Evolutionary conservation across 805 yeast genomes (phyloP), one percentile per base, ranked within the genome.

Genomic region (Myxozyma neglecta): DNA sequence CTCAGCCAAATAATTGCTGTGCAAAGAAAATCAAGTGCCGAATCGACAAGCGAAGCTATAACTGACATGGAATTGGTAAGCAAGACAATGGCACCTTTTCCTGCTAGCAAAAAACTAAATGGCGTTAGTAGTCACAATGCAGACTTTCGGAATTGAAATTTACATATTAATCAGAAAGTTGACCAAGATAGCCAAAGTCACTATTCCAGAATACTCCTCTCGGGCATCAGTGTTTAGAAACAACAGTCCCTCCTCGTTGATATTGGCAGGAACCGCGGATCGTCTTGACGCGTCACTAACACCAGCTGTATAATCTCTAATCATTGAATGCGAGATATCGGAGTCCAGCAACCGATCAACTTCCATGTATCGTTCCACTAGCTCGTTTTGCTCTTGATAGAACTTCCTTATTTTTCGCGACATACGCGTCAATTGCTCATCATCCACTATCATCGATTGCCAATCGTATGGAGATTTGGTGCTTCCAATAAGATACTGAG

Each of bases 11-110:
- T 89, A 66, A 89, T 88, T 60, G 86, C 76, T 0, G 94, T 88
- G 16, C 92, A 87, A 58, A 88, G 73, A 57, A 88, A 85, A 70
- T 89, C 96, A 64, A 88, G 79, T 0, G 84, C 77, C 1, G 93
- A 88, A 74, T 88, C 96, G 45, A 89, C 86, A 64, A 88, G 80
- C 0, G 94, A 88, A 0, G 96, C 96, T 54, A 88, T 77, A 52
- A 89, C 83, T 6, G 94, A 88, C 65, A 89, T 82, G 10, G 96
- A 89, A 70, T 77, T 80, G 0, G 93, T 85, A 70, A 85, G 74
- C n/a, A 83, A 64, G 0, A 85, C 83, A 29, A 87, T 90, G 11
- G 80, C 75, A 2, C 80, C 49, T 34, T 85, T 56, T 88, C 83
- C 50, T 81, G 71, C 74, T 79, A 88, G 53, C 39, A 62, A 29